phyloP scores from a whole-genome alignment of 2,329 filamentous ascomycete species.

The Aspergillus pseudonomiae region DNA sequence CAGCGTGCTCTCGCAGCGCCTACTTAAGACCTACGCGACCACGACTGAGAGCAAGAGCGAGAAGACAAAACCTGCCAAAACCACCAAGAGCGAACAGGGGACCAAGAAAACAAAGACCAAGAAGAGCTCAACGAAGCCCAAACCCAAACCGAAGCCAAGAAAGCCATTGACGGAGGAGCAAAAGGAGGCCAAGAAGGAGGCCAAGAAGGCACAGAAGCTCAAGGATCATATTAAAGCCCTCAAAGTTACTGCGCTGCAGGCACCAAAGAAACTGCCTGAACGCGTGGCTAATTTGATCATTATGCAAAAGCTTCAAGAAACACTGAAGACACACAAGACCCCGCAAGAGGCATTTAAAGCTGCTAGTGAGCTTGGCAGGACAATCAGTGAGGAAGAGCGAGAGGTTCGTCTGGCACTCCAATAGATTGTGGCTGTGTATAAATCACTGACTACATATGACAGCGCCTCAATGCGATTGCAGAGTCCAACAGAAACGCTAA shows the following conservation, averaged over 20 bases:
- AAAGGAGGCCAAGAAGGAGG: slow-evolving; percentile 33
- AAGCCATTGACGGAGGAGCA: slow-evolving; percentile 32
- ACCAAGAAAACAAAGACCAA: slow-evolving; percentile 20
- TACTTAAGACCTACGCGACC: slow-evolving; percentile 37
- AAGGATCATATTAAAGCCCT: slow-evolving; percentile 36
- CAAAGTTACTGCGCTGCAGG: slow-evolving; percentile 35
- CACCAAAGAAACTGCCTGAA: slow-evolving; percentile 39
- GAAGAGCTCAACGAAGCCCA: slow-evolving; percentile 32
- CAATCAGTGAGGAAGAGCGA: slow-evolving; percentile 21
- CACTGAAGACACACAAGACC: not conserved
- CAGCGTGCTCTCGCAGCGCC: slow-evolving; percentile 23
- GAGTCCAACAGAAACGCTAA: slow-evolving; percentile 51
- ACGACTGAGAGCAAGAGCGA: slow-evolving; percentile 22
- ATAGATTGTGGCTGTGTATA: not conserved
- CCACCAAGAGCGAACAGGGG: slow-evolving; percentile 26
- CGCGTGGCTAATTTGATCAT: slow-evolving; percentile 29
- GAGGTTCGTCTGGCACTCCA: slow-evolving; percentile 24
- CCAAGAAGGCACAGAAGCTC: slow-evolving; percentile 32
- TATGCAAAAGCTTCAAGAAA: slow-evolving; percentile 22
- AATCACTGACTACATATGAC: slow-evolving; percentile 15
- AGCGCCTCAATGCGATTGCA: slow-evolving; percentile 59
- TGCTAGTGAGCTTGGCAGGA: slow-evolving; percentile 19
- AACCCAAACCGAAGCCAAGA: slow-evolving; percentile 32
- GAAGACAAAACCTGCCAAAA: slow-evolving; percentile 19
- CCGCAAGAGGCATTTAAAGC: slow-evolving; percentile 24